Evolutionary conservation across 441 rosid species (phyloP).

Genomic region (Erodium trifolium): DNA sequence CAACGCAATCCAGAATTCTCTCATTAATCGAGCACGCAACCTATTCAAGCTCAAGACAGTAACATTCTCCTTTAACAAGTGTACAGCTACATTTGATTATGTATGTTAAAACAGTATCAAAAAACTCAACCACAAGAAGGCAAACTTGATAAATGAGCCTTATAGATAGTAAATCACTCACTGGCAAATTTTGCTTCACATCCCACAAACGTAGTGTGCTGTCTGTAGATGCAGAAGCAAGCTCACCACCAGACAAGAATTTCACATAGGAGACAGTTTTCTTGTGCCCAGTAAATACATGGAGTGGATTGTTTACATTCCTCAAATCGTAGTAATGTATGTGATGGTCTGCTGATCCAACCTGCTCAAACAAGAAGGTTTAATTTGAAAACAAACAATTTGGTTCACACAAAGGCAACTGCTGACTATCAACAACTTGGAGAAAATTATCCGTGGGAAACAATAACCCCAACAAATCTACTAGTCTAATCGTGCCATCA

Average conservation of each 20-base stretch:
- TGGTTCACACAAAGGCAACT: slow-evolving; percentile 3
- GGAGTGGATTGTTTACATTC: slow-evolving; percentile 76
- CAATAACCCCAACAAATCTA: not conserved
- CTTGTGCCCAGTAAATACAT: slow-evolving; percentile 86
- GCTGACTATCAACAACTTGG: not conserved
- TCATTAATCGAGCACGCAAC: too few species aligned
- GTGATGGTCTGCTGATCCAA: slow-evolving; percentile 96
- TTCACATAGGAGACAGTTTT: slow-evolving; percentile 97
- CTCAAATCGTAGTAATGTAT: slow-evolving; percentile 90
- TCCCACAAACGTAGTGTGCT: slow-evolving; percentile 95
- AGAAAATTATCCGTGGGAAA: not conserved
- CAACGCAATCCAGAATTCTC: too few species aligned
- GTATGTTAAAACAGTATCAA: not conserved
- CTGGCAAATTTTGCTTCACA: slow-evolving; percentile 78
- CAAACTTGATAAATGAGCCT: slow-evolving; percentile 6
- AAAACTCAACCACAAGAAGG: not conserved
- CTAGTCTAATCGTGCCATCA: not conserved
- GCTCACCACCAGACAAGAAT: slow-evolving; percentile 86
- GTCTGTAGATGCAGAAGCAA: slow-evolving; percentile 98
- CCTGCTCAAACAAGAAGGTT: slow-evolving; percentile 43
- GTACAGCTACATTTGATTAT: not conserved
- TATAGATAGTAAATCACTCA: slow-evolving; percentile 28
- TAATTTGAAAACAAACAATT: not conserved
- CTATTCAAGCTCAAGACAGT: too few species aligned
- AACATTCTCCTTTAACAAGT: too few species aligned